phyloP scores from a whole-genome alignment of 129 eudicot genomes.

The Helichrysum umbraculigerum region DNA sequence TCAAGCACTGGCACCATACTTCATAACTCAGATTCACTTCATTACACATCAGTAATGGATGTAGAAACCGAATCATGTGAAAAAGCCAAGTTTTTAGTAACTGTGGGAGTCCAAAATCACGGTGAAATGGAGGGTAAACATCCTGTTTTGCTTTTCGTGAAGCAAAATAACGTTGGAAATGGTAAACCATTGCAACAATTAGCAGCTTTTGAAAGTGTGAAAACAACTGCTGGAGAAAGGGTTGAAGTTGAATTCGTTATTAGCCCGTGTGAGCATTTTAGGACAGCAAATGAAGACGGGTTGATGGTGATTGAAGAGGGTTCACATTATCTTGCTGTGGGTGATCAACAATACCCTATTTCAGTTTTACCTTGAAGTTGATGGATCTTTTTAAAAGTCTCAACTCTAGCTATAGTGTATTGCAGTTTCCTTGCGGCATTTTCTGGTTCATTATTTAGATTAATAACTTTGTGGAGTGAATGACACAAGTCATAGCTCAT shows the following conservation, averaged over 20 bases:
- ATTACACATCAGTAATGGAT: constrained; percentile 29
- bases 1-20: constrained; percentile 27
- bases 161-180: constrained; percentile 29
- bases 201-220: constrained; percentile 47
- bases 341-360: constrained; percentile 54
- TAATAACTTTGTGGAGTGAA: constrained; percentile 5
- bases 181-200: constrained; percentile 46
- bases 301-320: constrained; percentile 71
- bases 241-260: constrained; percentile 42
- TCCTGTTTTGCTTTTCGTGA: constrained; percentile 47
- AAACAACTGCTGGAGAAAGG: constrained; percentile 35
- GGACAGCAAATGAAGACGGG: constrained; percentile 69
- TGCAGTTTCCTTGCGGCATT: constrained; percentile 14
- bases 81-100: constrained; percentile 42
- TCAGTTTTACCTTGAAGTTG: constrained; percentile 33
- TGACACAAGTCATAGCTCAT: neutral
- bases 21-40: constrained; percentile 37
- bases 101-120: constrained; percentile 39
- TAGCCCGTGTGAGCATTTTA: constrained; percentile 73
- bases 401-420: neutral
- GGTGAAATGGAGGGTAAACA: constrained; percentile 55
- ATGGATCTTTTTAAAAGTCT: neutral
- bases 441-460: neutral
- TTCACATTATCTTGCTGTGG: constrained; percentile 43
- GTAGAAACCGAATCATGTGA: constrained; percentile 36